Evolutionary conservation across 1,284 basidiomycete species (phyloP).

Genomic region (Entoloma clypeatum): DNA sequence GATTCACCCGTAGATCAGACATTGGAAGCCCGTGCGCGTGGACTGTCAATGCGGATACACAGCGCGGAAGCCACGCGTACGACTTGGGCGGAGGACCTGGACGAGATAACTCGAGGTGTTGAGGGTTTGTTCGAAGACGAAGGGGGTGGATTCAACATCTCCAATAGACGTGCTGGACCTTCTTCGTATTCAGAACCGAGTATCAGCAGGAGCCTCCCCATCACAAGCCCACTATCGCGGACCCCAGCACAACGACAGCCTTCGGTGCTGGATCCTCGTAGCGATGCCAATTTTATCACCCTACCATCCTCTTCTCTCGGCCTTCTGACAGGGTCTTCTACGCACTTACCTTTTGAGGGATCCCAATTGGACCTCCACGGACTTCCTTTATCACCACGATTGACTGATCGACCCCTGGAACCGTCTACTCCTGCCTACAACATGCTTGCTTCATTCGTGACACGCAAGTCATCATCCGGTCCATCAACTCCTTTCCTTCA

Average conservation of each 20-base stretch:
- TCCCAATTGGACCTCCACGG: slow-evolving; percentile 26
- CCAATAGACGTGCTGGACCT: slow-evolving; percentile 7
- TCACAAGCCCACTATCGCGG: slow-evolving; percentile 28
- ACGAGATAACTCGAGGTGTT: slow-evolving; percentile 59
- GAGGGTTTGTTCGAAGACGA: slow-evolving; percentile 46
- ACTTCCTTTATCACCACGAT: slow-evolving; percentile 24
- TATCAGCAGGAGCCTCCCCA: slow-evolving; percentile 53
- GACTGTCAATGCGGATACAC: slow-evolving; percentile 49
- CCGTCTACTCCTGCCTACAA: slow-evolving; percentile 54
- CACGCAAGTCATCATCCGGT: slow-evolving; percentile 20
- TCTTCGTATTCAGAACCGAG: slow-evolving; percentile 25
- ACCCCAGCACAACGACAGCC: slow-evolving; percentile 36
- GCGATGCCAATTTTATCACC: slow-evolving; percentile 46
- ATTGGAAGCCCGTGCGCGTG: slow-evolving; percentile 35
- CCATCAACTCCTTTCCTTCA: slow-evolving; percentile 26
- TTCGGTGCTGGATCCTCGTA: slow-evolving; percentile 42
- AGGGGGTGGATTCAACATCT: not conserved
- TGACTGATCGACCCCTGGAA: slow-evolving; percentile 33
- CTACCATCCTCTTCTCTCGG: slow-evolving; percentile 74
- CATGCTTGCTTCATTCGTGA: slow-evolving; percentile 52
- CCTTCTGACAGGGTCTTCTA: slow-evolving; percentile 42
- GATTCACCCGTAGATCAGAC: slow-evolving; percentile 35
- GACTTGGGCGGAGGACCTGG: slow-evolving; percentile 64
- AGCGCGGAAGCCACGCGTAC: slow-evolving; percentile 40
- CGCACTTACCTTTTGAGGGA: slow-evolving; percentile 29